Evolutionary conservation across 2,329 filamentous ascomycete genomes (phyloP), one percentile per base, ranked within the genome.

Genomic region (Colletotrichum scovillei): DNA sequence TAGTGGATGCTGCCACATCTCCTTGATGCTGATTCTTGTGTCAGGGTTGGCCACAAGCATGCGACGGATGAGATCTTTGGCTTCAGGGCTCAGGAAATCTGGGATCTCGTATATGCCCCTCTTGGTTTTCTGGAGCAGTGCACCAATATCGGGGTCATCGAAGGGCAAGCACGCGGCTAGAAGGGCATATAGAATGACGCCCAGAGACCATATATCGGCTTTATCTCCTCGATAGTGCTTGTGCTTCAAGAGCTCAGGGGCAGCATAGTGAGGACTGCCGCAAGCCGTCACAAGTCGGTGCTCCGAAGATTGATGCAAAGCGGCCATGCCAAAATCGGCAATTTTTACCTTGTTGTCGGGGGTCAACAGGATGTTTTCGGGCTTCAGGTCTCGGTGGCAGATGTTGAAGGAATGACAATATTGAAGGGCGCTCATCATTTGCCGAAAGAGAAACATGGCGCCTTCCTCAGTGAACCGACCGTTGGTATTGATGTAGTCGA

Each of bases 271-370:
- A 26, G 97, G 97, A 75, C 97, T 98, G 24, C 97, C 97, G 78
- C 97, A 99, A 5, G 96, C 95, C 0, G 97, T 98, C 69, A 91
- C 93, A 32, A 99, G 89, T 79, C 92, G 92, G 76, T 95, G 92
- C 9, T 91, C 92, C 28, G 91, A 89, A 4, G 94, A 94, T 81
- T 98, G 96, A 75, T 92, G 91, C 55, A 98, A 87, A 4, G 96
- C 96, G 57, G 97, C 97, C 95, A 99, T 98, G 55, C 97, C 96
- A 82, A 99, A 99, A 82, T 99, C 97, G 64, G 96, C 96, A 78
- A 99, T 92, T 84, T 98, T 99, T 81, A 98, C 92, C 71, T 94
- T 91, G 66, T 92, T 89, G 59, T 92, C 86, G 3, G 87, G 86
- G 70, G 95, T 95, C 63, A 99, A 88, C 22, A 99, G 87, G 58